Evolutionary conservation across 2,329 filamentous ascomycete species (phyloP), one percentile per base, ranked within the genome.

Genomic region (Penicillium capsulatum): DNA sequence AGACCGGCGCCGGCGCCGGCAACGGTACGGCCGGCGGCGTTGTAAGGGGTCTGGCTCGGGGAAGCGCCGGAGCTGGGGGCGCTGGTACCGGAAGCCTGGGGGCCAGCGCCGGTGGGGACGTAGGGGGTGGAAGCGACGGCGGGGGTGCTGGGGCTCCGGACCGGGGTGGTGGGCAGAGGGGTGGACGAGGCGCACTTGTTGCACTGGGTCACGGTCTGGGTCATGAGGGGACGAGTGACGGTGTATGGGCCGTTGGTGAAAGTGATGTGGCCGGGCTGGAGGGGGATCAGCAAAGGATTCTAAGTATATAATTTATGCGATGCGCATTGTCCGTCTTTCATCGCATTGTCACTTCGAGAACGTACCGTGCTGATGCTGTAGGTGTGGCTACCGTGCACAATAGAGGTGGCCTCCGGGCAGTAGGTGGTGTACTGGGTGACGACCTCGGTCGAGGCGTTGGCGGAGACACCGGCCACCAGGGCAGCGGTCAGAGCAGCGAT

Each of bases 211-310:
- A 82, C 71, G 54, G 74, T 79, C 48, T 80, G 62, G 39, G 73
- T 74, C 50, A 62, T 54, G 52, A 75, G 64, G 45, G 77, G 70
- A 58, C 71, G 66, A 36, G 72, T 74, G 52, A 79, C 70, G 33
- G 73, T 86, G 80, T 80, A 84, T 55, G 81, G 77, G 76, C 82
- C 84, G 74, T 83, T 72, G 57, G 79, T 79, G 74, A 85, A 77
- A 71, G 81, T 85, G 66, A 84, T 67, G 64, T 79, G 82, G 64
- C 80, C 82, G 62, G 81, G 68, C 76, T 79, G 55, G 4, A 20
- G 27, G 30, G 24, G 24, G 19, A 22, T 22, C 19, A 22, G 19
- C 19, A 22, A n/a, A n/a, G n/a, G n/a, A n/a, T n/a, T n/a, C n/a
- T n/a, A n/a, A n/a, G n/a, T n/a, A n/a, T n/a, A n/a, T n/a, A n/a